Evolutionary conservation across 768 basidiomycete genomes (phyloP), one percentile per base, ranked within the genome.

Genomic region (Lactifluus echinatus): DNA sequence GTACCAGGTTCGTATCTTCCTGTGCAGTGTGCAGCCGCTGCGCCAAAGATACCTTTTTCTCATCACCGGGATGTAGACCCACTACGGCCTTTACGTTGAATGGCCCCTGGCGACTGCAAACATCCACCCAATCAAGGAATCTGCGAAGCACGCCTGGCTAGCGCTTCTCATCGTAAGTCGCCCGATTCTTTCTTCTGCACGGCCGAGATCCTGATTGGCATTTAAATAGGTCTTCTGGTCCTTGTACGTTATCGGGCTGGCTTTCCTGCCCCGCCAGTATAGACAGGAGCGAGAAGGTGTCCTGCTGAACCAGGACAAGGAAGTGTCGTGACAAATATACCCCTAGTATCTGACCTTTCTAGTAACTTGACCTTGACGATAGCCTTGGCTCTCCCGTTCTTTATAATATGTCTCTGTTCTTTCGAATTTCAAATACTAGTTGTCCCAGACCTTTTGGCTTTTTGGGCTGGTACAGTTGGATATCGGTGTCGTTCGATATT

Each of bases 1-100:
- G 29, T 81, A 74, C 56, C 70, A 75, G 64, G 74, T 73, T 24
- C 11, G 61, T 24, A 29, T 60, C 64, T n/a, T 60, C 59, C 1
- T 37, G 21, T 28, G n/a, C n/a, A n/a, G n/a, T n/a, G n/a, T n/a
- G n/a, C n/a, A n/a, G 10, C 10, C 6, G 19, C 26, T 44, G 4
- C 23, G 14, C 24, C 46, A n/a, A 56, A 15, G 4, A 4, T 8
- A 3, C 19, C 10, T 10, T 10, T 29, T 23, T 39, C 4, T 44
- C 15, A 31, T 29, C 29, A n/a, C 8, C n/a, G 21, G 3, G 10
- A 44, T 36, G 15, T 11, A 60, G 59, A 15, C 52, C 3, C 50
- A 60, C 37, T n/a, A 52, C 23, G 59, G 60, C 3, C n/a, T 58
- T 2, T 56, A 60, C 46, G 40, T 26, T 6, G 55, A 67, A 44